A percentile compares a stretch with the other conserved stretches of the same genome.
phyloP scores from a whole-genome alignment of 495 filamentous ascomycete genomes.

The Lindgomyces ingoldianus region DNA sequence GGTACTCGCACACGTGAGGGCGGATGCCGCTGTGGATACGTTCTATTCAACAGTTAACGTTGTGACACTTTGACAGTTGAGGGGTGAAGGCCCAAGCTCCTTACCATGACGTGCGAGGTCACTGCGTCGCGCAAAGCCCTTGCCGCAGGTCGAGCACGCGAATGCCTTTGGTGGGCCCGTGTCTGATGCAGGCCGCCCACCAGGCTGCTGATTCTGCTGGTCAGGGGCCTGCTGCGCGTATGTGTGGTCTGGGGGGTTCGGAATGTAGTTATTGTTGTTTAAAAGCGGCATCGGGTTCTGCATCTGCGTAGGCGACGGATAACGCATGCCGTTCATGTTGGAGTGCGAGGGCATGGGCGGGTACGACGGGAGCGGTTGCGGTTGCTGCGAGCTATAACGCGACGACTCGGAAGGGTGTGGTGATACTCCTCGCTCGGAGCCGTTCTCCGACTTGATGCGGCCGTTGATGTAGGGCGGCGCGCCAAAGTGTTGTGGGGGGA shows the following conservation, averaged over 20 bases:
- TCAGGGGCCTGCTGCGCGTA: constrained; percentile 43
- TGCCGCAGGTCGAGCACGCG: constrained; percentile 85
- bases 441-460: constrained; percentile 55
- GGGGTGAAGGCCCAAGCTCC: constrained; percentile 12
- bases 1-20: constrained; percentile 89
- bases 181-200: constrained; percentile 48
- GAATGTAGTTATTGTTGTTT: constrained; percentile 44
- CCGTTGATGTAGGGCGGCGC: constrained; percentile 44
- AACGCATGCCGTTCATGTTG: constrained; percentile 53
- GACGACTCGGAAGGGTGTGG: constrained; percentile 69
- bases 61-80: neutral
- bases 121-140: constrained; percentile 90
- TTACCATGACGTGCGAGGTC: constrained; percentile 94
- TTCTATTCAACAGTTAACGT: constrained; percentile 59
- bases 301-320: constrained; percentile 58
- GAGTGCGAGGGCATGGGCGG: constrained; percentile 43
- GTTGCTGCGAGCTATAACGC: constrained; percentile 58
- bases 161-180: constrained; percentile 72
- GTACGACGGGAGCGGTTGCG: constrained; percentile 51
- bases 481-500: constrained; percentile 39
- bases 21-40: constrained; percentile 91
- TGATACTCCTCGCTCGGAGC: constrained; percentile 68
- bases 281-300: constrained; percentile 61
- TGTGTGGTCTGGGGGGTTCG: constrained; percentile 43
- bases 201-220: constrained; percentile 43